Base-by-base conservation (phyloP, 2,329 filamentous ascomycete genomes). In the Plenodomus biglobosus region DNA sequence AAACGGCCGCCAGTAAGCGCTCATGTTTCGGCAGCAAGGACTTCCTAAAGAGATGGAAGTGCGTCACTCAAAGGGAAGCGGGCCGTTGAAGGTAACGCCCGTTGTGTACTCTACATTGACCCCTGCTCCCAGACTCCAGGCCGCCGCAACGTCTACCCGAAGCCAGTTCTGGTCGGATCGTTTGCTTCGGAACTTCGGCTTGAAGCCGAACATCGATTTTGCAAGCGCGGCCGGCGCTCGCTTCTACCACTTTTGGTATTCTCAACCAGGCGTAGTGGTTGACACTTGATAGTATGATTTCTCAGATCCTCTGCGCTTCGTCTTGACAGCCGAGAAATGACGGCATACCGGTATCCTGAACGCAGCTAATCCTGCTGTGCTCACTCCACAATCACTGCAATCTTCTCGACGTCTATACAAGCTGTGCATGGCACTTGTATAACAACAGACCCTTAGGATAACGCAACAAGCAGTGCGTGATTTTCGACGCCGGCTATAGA, bases 91-190 rank as follows among this genome's bases (percentile, higher is more conserved):
- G 5, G 42, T 42, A 30, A 34, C 35, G 41, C 48, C 47, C 48
- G 44, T 46, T 47, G 54, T 53, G 51, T 47, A 32, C 50, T 53
- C 50, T 47, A 32, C 50, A 36, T 40, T 37, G 8, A 48, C 38
- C 51, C 58, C 44, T 51, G 50, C 40, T n/a, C n/a, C n/a, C n/a
- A n/a, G n/a, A n/a, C n/a, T n/a, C n/a, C 50, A 50, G 50, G 17
- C 50, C 39, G 40, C 47, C 27, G 50, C 51, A 45, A 46, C 48
- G 32, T 40, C 37, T 49, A 40, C 41, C 46, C 50, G 48, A 44
- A 48, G 39, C 40, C 39, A 32, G 13, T 32, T 11, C 13, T 32
- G 15, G 8, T 11, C 27, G 7, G 27, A 3, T 15, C 11, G 27
- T 32, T 32, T 32, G 27, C 27, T 32, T 11, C 8, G 27, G 27